Evolutionary conservation across 73 alveolate species (phyloP).

Genomic region (Paraurostyla sp.): DNA sequence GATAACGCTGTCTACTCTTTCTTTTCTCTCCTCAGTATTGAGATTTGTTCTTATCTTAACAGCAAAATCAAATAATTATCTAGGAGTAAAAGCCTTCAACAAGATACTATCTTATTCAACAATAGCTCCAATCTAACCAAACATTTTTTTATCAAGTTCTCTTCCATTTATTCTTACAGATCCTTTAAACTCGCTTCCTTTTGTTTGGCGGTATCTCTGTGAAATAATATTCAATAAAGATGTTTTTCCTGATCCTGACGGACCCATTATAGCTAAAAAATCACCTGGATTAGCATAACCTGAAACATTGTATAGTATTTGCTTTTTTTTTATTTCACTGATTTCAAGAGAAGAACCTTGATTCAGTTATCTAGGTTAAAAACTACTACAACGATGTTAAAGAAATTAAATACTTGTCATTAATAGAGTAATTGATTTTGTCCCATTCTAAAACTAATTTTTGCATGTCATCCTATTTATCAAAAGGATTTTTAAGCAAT

Average conservation of each 20-base stretch:
- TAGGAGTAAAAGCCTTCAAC: slow-evolving; percentile 17
- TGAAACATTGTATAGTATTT: slow-evolving; percentile 18
- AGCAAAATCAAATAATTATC: slow-evolving; percentile 34
- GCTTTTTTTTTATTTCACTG: not conserved
- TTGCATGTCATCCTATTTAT: too few relatives aligned
- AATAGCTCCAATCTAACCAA: slow-evolving; percentile 54
- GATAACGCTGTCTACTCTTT: slow-evolving; percentile 39
- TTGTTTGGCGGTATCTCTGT: not conserved
- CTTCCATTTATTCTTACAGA: slow-evolving; percentile 16
- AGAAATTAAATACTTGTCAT: too few relatives aligned
- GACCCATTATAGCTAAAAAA: slow-evolving; percentile 69
- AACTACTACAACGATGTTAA: too few relatives aligned
- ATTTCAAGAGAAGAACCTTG: too few relatives aligned
- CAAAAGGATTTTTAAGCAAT: too few relatives aligned
- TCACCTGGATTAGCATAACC: slow-evolving; percentile 66
- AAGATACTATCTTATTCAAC: slow-evolving; percentile 53
- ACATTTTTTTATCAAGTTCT: not conserved
- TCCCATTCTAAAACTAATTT: too few relatives aligned
- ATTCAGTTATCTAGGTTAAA: too few relatives aligned
- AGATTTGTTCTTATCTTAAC: slow-evolving; percentile 5
- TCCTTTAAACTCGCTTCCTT: slow-evolving; percentile 26
- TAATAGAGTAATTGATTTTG: too few relatives aligned
- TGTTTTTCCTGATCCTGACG: slow-evolving; percentile 79
- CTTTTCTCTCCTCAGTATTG: not conserved
- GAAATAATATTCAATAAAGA: slow-evolving; percentile 61